Base-by-base conservation (phyloP, 129 eudicot genomes). In the Pseudognaphalium luteoalbum region DNA sequence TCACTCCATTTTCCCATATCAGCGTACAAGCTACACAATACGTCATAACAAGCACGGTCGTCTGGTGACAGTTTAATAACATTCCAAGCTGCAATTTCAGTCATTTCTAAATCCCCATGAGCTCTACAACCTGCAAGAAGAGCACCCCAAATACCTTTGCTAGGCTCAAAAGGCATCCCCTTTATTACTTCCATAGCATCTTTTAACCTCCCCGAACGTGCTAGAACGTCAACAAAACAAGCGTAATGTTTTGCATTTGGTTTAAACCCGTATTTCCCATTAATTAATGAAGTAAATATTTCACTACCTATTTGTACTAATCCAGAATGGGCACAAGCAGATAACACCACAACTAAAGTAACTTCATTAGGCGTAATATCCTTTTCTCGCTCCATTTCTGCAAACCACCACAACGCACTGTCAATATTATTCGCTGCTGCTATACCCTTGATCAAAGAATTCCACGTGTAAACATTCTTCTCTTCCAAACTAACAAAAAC, bases 381-480 rank as follows among this genome's bases (percentile, higher is more conserved):
- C 57, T 73, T 77, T 39, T 79, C 70, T 8, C 63, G 73, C 7
- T 67, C 78, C 92, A 90, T 90, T 70, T 47, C 79, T 30, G 54
- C 47, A 66, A 90, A 85, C 90, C 88, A 87, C 72, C 72, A 22
- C 8, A 90, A 33, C 33, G 84, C 90, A 9, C 77, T 77, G 39
- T 83, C 76, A 25, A 85, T 87, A 59, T 65, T 78, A 67, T 87
- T 83, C 4, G 81, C 76, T n/a, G 81, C 50, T 29, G 86, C 83
- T 4, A 85, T 59, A 76, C 88, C 83, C 39, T 82, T 87, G 10
- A 87, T 79, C 34, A 87, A 30, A 0, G 86, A 84, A 80, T 87
- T 87, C 92, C 92, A 90, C 0, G 96, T 85, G 42, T 54, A 81
- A 8, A 73, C 88, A 66, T 90, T 88, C 80, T 82, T 87, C 66